A percentile compares a stretch with the other conserved stretches of the same genome.
These are phyloP conservation scores for Zygnema cylindricum DNA, from an alignment of 139 green algal species.

Conservation along the genomic window DNA sequence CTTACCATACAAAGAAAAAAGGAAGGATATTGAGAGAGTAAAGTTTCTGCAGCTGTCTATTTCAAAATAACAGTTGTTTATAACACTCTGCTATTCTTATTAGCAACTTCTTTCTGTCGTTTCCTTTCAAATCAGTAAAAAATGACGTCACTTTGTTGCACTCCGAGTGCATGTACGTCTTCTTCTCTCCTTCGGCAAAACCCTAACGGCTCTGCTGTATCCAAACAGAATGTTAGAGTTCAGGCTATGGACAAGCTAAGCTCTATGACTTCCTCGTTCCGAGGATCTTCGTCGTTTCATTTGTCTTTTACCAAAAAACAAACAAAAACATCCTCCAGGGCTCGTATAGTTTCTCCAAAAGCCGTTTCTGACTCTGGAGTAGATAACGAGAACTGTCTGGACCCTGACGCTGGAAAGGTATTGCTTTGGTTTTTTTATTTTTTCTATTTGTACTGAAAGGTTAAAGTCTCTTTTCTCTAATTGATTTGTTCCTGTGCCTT, in stretches of 20 bases:
- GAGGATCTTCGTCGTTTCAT: background rate
- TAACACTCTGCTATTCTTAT: no score
- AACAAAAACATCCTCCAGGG: background rate
- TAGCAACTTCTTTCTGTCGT: no score
- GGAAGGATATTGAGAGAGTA: no score
- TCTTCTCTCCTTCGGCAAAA: background rate
- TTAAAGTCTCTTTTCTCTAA: no score
- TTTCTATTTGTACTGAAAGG: no score
- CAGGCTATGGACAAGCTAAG: background rate
- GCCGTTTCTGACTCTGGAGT: constrained; percentile 61
- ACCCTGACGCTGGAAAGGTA: constrained; percentile 57
- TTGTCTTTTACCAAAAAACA: background rate
- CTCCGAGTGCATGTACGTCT: background rate
- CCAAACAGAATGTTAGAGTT: background rate
- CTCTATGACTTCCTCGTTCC: background rate
- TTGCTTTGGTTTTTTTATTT: constrained; percentile 28
- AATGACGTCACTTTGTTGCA: background rate
- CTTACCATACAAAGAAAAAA: no score
- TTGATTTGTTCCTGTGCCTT: no score
- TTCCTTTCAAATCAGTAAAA: no score
- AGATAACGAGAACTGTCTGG: constrained; percentile 48
- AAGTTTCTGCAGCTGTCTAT: no score
- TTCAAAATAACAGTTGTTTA: no score
- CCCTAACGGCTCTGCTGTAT: background rate
- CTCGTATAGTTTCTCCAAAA: constrained; percentile 25